Evolutionary conservation across 1,139 yeast species (phyloP).

Genomic region (Taiozyma onychis): DNA sequence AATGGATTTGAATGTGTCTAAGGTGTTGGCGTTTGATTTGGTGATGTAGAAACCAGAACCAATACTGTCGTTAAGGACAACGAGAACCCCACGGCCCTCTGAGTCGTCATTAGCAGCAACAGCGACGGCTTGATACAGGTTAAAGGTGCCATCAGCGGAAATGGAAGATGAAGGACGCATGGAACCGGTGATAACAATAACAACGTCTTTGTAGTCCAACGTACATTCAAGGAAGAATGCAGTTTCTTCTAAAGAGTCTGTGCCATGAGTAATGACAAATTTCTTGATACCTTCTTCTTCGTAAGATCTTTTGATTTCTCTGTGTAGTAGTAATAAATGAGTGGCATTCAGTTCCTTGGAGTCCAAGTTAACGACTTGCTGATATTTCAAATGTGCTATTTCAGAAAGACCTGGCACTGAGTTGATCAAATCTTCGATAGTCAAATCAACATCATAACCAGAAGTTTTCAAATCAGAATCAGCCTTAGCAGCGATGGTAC

Average conservation of each 20-base stretch:
- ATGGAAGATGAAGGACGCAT: conserved; percentile 71
- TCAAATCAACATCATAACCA: conserved; percentile 61
- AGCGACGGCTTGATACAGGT: conserved; percentile 62
- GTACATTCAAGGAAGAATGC: conserved; percentile 62
- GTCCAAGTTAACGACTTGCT: conserved; percentile 60
- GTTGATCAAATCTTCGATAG: conserved; percentile 54
- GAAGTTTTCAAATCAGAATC: conserved; percentile 52
- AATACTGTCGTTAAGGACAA: conserved; percentile 60
- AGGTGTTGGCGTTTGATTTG: conserved; percentile 61
- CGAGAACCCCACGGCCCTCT: conserved; percentile 54
- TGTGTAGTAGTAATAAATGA: conserved; percentile 32
- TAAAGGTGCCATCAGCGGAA: conserved; percentile 71
- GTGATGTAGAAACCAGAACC: conserved; percentile 68
- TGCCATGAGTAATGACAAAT: conserved; percentile 66
- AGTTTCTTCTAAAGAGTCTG: conserved; percentile 69
- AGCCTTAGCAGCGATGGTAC: conserved; percentile 69
- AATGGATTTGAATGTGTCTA: conserved; percentile 61
- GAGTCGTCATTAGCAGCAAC: conserved; percentile 50
- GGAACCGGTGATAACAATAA: conserved; percentile 64
- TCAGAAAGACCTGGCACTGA: conserved; percentile 57
- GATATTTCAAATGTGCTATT: conserved; percentile 55
- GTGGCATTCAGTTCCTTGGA: conserved; percentile 53
- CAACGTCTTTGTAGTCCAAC: conserved; percentile 46
- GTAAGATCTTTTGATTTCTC: conserved; percentile 35
- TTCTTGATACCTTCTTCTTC: conserved; percentile 40